Evolutionary conservation across 2,329 filamentous ascomycete species (phyloP), one percentile per base, ranked within the genome.

Genomic region (Elsinoe batatas): DNA sequence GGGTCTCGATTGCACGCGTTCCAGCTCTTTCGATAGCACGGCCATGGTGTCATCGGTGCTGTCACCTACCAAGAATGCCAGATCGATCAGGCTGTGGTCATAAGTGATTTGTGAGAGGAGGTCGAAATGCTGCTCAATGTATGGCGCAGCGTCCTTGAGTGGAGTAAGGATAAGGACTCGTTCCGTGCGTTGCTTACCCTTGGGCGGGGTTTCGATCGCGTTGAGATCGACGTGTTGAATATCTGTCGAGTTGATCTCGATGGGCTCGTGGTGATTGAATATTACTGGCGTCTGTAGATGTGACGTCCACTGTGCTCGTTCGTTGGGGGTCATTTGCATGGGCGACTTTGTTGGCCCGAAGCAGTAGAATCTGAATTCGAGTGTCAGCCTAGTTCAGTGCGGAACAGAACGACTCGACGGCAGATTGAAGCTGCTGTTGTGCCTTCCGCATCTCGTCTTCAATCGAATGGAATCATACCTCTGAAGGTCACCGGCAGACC

Each of bases 341-440:
- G 93, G 93, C n/a, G 93, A 82, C 76, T 94, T 96, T 20, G 86
- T 82, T 12, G 93, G 91, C 11, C 93, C 93, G 80, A 90, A 97
- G 76, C 93, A 98, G 74, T 95, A 95, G 73, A 95, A 96, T 73
- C 91, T 97, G 67, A n/a, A 37, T 59, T 71, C 56, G 69, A 66
- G 60, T 37, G 36, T 61, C 51, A 50, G 30, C 43, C 42, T n/a
- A 46, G 8, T 30, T 30, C 26, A 17, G 3, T 12, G 22, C 15
- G 13, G 51, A 15, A 15, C 49, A 18, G 8, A 5, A 51, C 26
- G 40, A 30, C 26, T 8, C 26, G 26, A 30, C 26, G 8, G 3
- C 26, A 7, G 4, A 3, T 30, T 30, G 4, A 30, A 5, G 5
- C 2, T 5, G 8, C 26, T 5, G 18, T 8, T 30, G 5, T 33